Evolutionary conservation across 2,329 filamentous ascomycete genomes (phyloP).

Genomic region (Colletotrichum sp.): DNA sequence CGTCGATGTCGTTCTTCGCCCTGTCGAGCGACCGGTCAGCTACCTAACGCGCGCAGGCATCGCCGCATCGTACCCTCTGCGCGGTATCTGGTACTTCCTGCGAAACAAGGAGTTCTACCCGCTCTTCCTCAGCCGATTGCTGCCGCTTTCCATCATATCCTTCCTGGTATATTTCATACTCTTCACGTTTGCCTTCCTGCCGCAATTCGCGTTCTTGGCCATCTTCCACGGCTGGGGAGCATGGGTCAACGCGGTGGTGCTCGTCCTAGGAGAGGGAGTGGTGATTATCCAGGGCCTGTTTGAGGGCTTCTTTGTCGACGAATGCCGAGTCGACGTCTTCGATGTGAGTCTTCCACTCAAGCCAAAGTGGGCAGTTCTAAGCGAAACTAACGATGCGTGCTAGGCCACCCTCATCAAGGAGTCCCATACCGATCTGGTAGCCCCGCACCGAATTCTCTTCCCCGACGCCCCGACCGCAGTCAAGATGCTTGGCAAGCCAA

Average conservation of each 20-base stretch:
- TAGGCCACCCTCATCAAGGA: slow-evolving; percentile 76
- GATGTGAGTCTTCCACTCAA: slow-evolving; percentile 61
- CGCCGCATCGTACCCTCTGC: slow-evolving; percentile 61
- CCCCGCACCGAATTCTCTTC: slow-evolving; percentile 68
- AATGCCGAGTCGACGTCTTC: slow-evolving; percentile 80
- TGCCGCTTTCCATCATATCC: slow-evolving; percentile 84
- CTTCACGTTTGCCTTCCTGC: slow-evolving; percentile 87
- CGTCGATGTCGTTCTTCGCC: slow-evolving; percentile 6
- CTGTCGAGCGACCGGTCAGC: slow-evolving; percentile 39
- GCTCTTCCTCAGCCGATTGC: slow-evolving; percentile 75
- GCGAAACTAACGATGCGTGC: slow-evolving; percentile 15
- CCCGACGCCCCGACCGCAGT: slow-evolving; percentile 74
- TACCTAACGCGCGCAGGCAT: slow-evolving; percentile 49
- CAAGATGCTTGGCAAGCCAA: slow-evolving; percentile 83
- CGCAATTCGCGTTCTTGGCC: slow-evolving; percentile 86
- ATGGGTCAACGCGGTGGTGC: slow-evolving; percentile 87
- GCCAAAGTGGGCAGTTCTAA: neutral
- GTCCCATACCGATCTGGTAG: slow-evolving; percentile 72
- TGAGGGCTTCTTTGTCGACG: slow-evolving; percentile 82
- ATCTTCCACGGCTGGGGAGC: slow-evolving; percentile 88
- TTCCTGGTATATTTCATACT: slow-evolving; percentile 82
- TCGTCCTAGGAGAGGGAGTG: slow-evolving; percentile 83
- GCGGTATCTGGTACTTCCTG: slow-evolving; percentile 84
- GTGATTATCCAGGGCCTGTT: slow-evolving; percentile 74
- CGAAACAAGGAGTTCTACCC: slow-evolving; percentile 82